These are phyloP conservation scores for Lactifluus volemus DNA, from an alignment of 768 basidiomycete genomes.

Conservation along the genomic window DNA sequence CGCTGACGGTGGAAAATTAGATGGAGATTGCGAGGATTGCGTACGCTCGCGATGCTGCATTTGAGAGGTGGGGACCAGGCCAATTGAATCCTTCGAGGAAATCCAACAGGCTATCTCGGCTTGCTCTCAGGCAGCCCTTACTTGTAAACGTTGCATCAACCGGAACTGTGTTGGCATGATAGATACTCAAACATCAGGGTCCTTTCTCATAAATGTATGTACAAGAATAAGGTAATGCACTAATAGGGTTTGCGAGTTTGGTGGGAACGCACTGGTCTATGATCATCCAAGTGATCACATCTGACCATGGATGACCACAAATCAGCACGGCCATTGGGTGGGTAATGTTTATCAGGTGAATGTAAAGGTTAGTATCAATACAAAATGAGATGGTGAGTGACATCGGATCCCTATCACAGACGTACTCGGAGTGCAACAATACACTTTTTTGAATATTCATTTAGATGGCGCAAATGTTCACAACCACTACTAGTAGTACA, in stretches of 20 bases:
- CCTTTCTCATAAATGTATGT: not conserved
- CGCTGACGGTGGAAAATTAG: slow-evolving; percentile 27
- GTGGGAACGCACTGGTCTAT: too few species aligned
- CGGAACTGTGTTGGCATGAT: not conserved
- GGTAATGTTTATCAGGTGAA: too few species aligned
- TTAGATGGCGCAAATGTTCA: too few species aligned
- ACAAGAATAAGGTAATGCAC: not conserved
- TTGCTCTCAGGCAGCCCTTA: not conserved
- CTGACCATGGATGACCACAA: not conserved
- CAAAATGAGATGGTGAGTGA: too few species aligned
- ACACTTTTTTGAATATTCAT: too few species aligned
- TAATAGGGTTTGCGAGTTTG: not conserved
- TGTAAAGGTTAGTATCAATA: too few species aligned
- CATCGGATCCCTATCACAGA: too few species aligned
- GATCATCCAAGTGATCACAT: not conserved
- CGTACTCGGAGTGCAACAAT: too few species aligned
- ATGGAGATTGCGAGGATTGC: slow-evolving; percentile 63
- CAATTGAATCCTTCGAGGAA: slow-evolving; percentile 30
- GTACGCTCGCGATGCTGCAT: slow-evolving; percentile 41
- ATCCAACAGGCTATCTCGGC: slow-evolving; percentile 19
- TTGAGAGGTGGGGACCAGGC: slow-evolving; percentile 48
- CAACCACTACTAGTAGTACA: too few species aligned
- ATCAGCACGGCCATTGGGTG: too few species aligned
- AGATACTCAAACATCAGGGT: not conserved
- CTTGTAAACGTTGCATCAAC: not conserved